Evolutionary conservation across 2,329 filamentous ascomycete genomes (phyloP).

Genomic region (Magnaporthiopsis poae): DNA sequence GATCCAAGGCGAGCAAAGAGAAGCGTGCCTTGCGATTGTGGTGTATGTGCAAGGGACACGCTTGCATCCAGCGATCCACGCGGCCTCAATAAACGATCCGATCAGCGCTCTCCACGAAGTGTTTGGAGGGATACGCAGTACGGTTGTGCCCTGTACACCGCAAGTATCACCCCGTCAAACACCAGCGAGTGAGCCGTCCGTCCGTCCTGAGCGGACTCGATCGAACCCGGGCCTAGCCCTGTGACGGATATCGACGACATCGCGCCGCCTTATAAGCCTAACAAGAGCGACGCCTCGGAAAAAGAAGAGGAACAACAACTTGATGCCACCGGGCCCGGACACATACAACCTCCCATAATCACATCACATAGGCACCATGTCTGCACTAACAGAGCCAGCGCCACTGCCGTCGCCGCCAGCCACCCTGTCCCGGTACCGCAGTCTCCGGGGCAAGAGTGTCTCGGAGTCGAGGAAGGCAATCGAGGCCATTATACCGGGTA

Average conservation of each 20-base stretch:
- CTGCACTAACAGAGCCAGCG: conserved; percentile 12
- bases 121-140: background rate
- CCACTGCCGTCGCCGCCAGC: conserved; percentile 11
- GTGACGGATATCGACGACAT: background rate
- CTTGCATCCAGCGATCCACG: no score
- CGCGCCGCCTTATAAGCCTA: background rate
- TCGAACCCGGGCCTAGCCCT: background rate
- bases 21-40: no score
- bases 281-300: background rate
- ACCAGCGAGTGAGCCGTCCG: background rate
- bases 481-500: conserved; percentile 12
- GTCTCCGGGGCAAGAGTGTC: conserved; percentile 22
- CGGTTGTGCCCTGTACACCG: no score
- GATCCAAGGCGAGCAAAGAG: no score
- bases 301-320: background rate
- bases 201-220: background rate
- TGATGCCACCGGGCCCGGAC: background rate
- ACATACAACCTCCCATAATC: no score
- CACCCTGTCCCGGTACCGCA: conserved; percentile 26
- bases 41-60: background rate
- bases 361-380: conserved; percentile 9
- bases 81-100: background rate
- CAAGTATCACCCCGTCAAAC: background rate
- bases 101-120: background rate
- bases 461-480: conserved; percentile 18